Conservation (phyloP, 2,329 filamentous ascomycete species). For the Talaromyces funiculosus region DNA sequence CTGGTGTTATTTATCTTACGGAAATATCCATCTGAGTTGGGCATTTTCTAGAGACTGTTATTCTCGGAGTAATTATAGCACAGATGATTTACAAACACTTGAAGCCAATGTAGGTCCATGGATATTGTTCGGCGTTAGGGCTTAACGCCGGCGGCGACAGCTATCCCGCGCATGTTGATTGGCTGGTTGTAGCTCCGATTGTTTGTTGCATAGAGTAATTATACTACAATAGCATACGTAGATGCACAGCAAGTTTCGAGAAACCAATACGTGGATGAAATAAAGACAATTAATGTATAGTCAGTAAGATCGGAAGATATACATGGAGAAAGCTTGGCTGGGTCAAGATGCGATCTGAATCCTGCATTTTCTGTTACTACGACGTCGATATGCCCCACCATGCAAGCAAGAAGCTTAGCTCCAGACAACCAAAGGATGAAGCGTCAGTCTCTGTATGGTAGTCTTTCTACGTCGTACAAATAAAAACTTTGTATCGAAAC, state of each 20-base stretch:
- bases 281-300: no score
- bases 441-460: no score
- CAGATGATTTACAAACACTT: no score
- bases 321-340: neutral
- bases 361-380: neutral
- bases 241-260: neutral
- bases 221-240: neutral
- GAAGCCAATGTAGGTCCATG: no score
- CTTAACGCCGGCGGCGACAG: conserved; percentile 12
- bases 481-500: no score
- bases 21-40: neutral
- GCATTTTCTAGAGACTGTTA: no score
- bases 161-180: conserved; percentile 6
- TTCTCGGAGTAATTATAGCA: no score
- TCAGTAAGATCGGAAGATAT: no score
- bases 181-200: conserved; percentile 1
- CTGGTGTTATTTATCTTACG: neutral
- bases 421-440: neutral
- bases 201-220: neutral
- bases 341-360: neutral
- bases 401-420: neutral
- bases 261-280: neutral
- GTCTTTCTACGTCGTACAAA: no score
- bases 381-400: neutral
- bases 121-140: conserved; percentile 3